Percentiles rank a stretch among this genome's conserved stretches.
These are phyloP conservation scores for Vigna unguiculata DNA, from an alignment of 306 rosid species.

Conservation along the genomic window DNA sequence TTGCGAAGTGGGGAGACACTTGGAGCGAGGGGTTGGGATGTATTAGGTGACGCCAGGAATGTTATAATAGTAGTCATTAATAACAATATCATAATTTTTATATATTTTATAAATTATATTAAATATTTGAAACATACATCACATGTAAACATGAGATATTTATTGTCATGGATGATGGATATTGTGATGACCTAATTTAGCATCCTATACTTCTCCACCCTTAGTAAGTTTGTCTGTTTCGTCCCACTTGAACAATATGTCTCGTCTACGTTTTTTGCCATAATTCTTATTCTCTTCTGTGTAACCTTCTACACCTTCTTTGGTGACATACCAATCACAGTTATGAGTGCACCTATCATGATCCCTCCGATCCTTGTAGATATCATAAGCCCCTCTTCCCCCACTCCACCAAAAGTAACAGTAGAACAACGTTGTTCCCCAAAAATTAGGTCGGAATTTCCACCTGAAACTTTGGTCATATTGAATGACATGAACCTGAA, in stretches of 20 bases:
- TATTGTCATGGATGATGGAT: too few relatives aligned
- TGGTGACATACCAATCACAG: slow-evolving; percentile 29
- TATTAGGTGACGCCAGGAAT: too few relatives aligned
- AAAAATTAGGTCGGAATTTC: neutral
- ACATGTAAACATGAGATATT: too few relatives aligned
- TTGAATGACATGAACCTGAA: neutral
- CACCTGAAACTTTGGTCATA: neutral
- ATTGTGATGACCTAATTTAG: too few relatives aligned
- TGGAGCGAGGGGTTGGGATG: too few relatives aligned
- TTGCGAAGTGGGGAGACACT: too few relatives aligned
- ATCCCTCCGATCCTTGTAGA: neutral
- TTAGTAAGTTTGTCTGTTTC: too few relatives aligned
- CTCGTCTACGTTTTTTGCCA: neutral
- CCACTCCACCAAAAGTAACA: slow-evolving; percentile 8
- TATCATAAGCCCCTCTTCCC: neutral
- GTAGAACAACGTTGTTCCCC: slow-evolving; percentile 17
- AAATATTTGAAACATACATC: too few relatives aligned
- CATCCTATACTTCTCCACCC: too few relatives aligned
- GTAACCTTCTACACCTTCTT: slow-evolving; percentile 27
- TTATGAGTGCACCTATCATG: neutral
- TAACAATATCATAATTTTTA: too few relatives aligned
- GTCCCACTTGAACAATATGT: neutral
- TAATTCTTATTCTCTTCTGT: neutral
- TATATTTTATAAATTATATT: too few relatives aligned
- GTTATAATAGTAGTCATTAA: too few relatives aligned